A percentile compares a stretch with the other conserved stretches of the same genome.
Evolutionary conservation across 1,284 basidiomycete genomes (phyloP).

Genomic region (Meira nashicola): DNA sequence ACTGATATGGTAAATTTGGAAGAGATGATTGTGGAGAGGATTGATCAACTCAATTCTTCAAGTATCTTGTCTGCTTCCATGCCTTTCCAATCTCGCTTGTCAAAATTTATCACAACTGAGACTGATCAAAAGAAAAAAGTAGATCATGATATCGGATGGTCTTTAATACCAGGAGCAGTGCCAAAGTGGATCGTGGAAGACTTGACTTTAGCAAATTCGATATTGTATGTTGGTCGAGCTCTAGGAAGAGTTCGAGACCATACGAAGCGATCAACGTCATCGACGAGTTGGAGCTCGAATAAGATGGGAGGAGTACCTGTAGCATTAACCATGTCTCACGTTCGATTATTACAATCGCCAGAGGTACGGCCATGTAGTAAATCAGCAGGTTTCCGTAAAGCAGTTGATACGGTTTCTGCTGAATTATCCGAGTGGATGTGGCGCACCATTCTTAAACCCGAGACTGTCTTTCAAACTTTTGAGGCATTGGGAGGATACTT

Average conservation of each 20-base stretch:
- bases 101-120: conserved; percentile 18
- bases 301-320: conserved; percentile 17
- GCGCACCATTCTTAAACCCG: conserved; percentile 75
- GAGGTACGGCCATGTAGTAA: conserved; percentile 19
- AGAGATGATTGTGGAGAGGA: not conserved
- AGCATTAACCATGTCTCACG: conserved; percentile 23
- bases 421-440: conserved; percentile 84
- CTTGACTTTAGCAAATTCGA: conserved; percentile 66
- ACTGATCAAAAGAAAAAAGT: not conserved
- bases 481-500: conserved; percentile 63
- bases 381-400: conserved; percentile 14
- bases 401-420: conserved; percentile 61
- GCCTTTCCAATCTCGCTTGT: conserved; percentile 21
- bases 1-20: too few relatives aligned
- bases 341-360: conserved; percentile 14
- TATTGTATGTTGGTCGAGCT: conserved; percentile 78
- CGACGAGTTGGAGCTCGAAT: not conserved
- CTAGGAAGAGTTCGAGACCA: conserved; percentile 69
- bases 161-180: conserved; percentile 62
- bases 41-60: not conserved
- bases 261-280: conserved; percentile 9
- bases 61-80: conserved; percentile 12
- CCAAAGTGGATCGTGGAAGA: conserved; percentile 67
- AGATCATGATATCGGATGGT: conserved; percentile 26
- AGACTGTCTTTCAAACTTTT: conserved; percentile 72